Percentiles rank a stretch among this genome's conserved stretches.
Conservation (phyloP, 208 protist genomes). For the Trypanosoma avium region DNA sequence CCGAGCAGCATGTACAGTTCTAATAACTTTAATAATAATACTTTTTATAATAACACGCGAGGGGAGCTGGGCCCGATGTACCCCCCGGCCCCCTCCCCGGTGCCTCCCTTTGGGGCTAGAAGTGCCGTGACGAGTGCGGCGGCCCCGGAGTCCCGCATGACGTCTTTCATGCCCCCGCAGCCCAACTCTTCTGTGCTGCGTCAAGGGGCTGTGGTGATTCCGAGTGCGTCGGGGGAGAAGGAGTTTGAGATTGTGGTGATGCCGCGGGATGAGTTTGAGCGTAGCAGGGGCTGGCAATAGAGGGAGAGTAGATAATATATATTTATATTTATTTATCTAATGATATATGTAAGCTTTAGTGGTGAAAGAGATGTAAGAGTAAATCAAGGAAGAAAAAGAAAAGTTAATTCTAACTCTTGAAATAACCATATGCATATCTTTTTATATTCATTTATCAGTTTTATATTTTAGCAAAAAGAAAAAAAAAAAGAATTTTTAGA, state of each 20-base stretch:
- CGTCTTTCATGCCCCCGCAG: constrained; percentile 4
- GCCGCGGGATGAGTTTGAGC: constrained; percentile 16
- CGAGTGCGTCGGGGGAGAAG: constrained; percentile 10
- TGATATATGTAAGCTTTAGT: no score
- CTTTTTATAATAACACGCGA: neutral
- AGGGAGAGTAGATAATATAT: no score
- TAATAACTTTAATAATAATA: neutral
- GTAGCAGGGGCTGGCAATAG: neutral
- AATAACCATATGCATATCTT: no score
- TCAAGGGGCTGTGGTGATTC: constrained; percentile 16
- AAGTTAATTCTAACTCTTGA: no score
- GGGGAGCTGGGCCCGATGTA: constrained; percentile 3
- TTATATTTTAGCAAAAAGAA: no score
- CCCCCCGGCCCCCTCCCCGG: neutral
- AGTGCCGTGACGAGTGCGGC: neutral
- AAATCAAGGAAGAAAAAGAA: no score
- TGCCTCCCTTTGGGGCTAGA: constrained; percentile 11
- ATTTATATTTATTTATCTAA: no score
- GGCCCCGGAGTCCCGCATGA: constrained; percentile 23
- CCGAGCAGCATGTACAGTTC: neutral
- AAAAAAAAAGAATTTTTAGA: no score
- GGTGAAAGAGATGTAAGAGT: no score
- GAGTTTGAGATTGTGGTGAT: constrained; percentile 27
- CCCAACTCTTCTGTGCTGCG: constrained; percentile 9
- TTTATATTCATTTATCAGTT: no score